Base-by-base conservation (phyloP, 805 yeast genomes). In the Suhomyces pyralidae region DNA sequence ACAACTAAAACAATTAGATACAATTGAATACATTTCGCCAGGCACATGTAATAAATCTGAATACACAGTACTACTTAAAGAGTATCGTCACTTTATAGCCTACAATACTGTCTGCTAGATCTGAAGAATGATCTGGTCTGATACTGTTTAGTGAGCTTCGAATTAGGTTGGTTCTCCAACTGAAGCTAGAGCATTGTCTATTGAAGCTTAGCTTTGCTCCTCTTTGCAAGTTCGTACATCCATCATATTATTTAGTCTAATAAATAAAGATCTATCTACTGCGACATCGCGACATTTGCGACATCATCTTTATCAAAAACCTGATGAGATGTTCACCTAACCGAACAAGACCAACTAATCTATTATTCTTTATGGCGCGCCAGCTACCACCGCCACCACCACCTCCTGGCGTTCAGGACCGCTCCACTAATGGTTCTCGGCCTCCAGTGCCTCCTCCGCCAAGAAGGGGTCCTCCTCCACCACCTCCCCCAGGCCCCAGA, bases 401-500 rank as follows among this genome's bases (percentile, higher is more conserved):
- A 5, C 65, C 64, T 22, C 61, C 69, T 24, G 63, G 64, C 4
- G n/a, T 51, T 8, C 30, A 25, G 15, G 14, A 26, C 10, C 32
- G 43, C 45, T 20, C 15, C 8, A 24, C 14, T 15, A 24, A 12
- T 26, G 45, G 45, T 12, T 9, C 38, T 12, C 22, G 50, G 19
- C 49, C 49, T 6, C 59, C 56, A 8, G 61, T 60, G 6, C 59
- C 64, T 2, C 59, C 61, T 2, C 61, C 63, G 7, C 55, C 56
- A 15, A 38, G 49, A 22, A 34, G 19, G 3, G 36, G 36, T n/a
- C n/a, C 14, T 15, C 64, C 65, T 15, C 69, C 68, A 8, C 64
- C 65, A 12, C 63, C 63, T 12, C 67, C 71, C 10, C 64, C 72
- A 12, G 52, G 43, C 2, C 45, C 47, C 7, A 45, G 50, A 30